A percentile compares a stretch with the other conserved stretches of the same genome.
Conservation (phyloP, 176 grass and related monocot genomes). For the Rhipidocladum racemiflorum region DNA sequence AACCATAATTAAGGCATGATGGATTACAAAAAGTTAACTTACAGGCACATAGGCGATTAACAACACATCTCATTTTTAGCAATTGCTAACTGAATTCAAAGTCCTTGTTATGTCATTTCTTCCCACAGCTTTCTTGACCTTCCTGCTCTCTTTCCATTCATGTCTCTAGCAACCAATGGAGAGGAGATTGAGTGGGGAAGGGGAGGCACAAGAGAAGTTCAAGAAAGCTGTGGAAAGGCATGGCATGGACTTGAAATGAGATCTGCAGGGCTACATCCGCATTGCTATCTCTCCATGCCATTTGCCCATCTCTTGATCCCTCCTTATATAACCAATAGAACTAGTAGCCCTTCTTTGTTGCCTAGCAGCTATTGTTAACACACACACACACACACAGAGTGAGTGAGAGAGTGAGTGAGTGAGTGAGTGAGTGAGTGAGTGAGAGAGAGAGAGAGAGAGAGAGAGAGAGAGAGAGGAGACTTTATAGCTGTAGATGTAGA, state of each 20-base stretch:
- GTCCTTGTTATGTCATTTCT: conserved; percentile 75
- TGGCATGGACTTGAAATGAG: conserved; percentile 60
- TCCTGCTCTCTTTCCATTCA: background rate
- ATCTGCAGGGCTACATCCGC: background rate
- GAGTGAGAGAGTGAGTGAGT: too few species aligned
- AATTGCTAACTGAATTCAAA: background rate
- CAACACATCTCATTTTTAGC: background rate
- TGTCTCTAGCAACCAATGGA: background rate
- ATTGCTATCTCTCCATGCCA: conserved; percentile 4
- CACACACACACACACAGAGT: background rate
- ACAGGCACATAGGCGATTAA: background rate
- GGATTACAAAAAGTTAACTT: conserved; percentile 4
- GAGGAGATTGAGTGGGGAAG: background rate
- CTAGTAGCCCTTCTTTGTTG: background rate
- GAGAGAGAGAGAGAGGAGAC: background rate
- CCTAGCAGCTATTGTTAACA: background rate
- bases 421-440: too few species aligned
- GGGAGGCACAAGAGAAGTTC: conserved; percentile 60
- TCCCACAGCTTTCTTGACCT: conserved; percentile 99
- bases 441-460: background rate
- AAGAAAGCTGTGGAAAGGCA: conserved; percentile 99
- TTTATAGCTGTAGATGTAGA: background rate
- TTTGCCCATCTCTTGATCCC: conserved; percentile 15
- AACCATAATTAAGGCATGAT: background rate
- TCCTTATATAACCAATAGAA: conserved; percentile 32